Percentiles rank a stretch among this genome's conserved stretches.
Conservation (phyloP, 1,284 basidiomycete species). For the Erythrobasidium hasegawianum region DNA sequence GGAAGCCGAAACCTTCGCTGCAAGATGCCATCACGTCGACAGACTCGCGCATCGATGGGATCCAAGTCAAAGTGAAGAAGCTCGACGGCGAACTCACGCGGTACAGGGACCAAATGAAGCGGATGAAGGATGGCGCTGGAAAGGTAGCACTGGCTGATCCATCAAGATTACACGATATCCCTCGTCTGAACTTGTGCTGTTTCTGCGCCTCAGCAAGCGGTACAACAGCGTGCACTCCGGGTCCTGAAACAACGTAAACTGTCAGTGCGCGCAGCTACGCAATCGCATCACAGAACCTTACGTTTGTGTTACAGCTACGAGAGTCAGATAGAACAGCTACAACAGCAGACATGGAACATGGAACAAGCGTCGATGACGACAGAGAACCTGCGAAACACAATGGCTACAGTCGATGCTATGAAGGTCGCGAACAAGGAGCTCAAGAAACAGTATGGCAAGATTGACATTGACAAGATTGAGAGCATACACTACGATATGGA, state of each 20-base stretch:
- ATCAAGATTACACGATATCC: not conserved
- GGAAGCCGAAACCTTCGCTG: slow-evolving; percentile 69
- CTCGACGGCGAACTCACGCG: slow-evolving; percentile 86
- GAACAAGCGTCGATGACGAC: slow-evolving; percentile 93
- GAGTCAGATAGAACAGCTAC: slow-evolving; percentile 78
- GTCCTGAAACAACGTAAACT: slow-evolving; percentile 93
- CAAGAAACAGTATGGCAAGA: slow-evolving; percentile 93
- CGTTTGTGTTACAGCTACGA: slow-evolving; percentile 61
- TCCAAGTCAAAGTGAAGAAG: slow-evolving; percentile 89
- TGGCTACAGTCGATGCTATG: slow-evolving; percentile 99
- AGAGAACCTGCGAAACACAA: slow-evolving; percentile 96
- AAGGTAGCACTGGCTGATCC: slow-evolving; percentile 54
- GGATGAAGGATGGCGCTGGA: slow-evolving; percentile 87
- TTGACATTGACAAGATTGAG: slow-evolving; percentile 98
- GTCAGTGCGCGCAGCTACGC: slow-evolving; percentile 42
- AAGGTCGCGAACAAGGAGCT: slow-evolving; percentile 96
- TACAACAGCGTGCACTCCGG: slow-evolving; percentile 90
- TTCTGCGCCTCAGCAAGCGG: slow-evolving; percentile 62
- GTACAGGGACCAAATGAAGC: slow-evolving; percentile 96
- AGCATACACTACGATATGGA: slow-evolving; percentile 97
- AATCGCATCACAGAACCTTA: not conserved
- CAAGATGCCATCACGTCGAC: slow-evolving; percentile 92
- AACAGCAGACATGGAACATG: slow-evolving; percentile 98
- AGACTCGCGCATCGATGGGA: slow-evolving; percentile 78
- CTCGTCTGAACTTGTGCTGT: not conserved